phyloP scores from a whole-genome alignment of 148 eudicot genomes.

The Amaranthus palmeri region DNA sequence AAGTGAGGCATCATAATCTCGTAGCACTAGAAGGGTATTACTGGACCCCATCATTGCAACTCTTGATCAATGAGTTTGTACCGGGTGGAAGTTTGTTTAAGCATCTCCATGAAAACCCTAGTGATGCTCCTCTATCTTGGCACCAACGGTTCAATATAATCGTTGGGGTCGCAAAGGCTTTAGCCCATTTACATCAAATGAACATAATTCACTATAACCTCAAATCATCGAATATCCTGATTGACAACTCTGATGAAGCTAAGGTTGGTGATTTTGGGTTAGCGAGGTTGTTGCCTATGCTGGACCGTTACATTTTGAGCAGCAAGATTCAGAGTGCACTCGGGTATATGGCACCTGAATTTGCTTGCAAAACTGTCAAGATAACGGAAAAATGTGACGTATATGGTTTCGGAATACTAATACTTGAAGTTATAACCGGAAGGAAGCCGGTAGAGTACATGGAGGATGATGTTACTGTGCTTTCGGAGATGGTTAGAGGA shows the following conservation, averaged over 20 bases:
- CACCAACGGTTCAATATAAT: conserved; percentile 61
- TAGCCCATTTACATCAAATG: conserved; percentile 64
- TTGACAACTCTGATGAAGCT: conserved; percentile 45
- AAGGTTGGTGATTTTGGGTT: conserved; percentile 85
- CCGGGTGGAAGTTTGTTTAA: conserved; percentile 58
- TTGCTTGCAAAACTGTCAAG: conserved; percentile 78
- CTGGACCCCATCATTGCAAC: conserved; percentile 74
- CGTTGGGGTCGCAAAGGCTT: conserved; percentile 69
- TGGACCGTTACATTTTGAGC: conserved; percentile 73
- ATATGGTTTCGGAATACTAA: conserved; percentile 75
- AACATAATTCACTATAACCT: conserved; percentile 76
- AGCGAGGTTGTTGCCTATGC: conserved; percentile 59
- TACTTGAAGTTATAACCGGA: conserved; percentile 74
- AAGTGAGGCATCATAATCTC: conserved; percentile 56
- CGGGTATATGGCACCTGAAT: conserved; percentile 95
- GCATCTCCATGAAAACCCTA: conserved; percentile 53
- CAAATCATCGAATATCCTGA: conserved; percentile 66
- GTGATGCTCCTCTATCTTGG: conserved; percentile 50
- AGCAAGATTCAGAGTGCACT: conserved; percentile 84
- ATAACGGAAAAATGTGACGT: conserved; percentile 90
- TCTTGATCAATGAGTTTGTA: conserved; percentile 61
- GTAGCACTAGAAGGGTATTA: conserved; percentile 76
- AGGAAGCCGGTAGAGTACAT: conserved; percentile 85
- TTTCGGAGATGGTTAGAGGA: conserved; percentile 81
- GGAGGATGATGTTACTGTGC: conserved; percentile 92